Evolutionary conservation across 306 rosid genomes (phyloP).

Genomic region (Vigna unguiculata): DNA sequence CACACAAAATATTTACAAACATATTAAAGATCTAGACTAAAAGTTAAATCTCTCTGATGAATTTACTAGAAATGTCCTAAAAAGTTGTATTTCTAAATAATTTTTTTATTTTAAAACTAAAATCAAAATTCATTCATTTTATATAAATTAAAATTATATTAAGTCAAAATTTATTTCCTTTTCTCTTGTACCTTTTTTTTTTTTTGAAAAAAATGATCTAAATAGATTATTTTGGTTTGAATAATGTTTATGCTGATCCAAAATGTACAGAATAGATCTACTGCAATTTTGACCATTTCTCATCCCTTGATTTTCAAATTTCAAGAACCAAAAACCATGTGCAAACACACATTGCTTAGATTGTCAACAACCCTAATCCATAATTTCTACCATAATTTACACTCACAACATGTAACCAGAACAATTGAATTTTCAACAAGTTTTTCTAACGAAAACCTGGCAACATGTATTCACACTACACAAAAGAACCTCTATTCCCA

Average conservation of each 20-base stretch:
- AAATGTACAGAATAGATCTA: neutral
- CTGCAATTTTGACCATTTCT: neutral
- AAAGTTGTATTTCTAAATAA: no score
- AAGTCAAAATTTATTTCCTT: no score
- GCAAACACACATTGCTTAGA: slow-evolving; percentile 13
- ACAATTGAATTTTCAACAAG: slow-evolving; percentile 18
- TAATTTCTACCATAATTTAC: slow-evolving; percentile 35
- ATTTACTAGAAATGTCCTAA: no score
- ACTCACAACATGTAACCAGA: slow-evolving; percentile 34
- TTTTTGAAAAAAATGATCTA: no score
- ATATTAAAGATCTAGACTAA: no score
- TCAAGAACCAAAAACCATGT: neutral
- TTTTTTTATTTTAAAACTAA: no score
- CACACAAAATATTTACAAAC: no score
- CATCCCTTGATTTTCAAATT: neutral
- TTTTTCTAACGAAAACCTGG: neutral
- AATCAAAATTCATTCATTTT: no score
- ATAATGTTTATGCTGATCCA: neutral
- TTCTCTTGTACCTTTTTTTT: no score
- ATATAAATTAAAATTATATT: no score
- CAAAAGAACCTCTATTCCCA: slow-evolving; percentile 37
- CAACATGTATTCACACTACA: slow-evolving; percentile 36
- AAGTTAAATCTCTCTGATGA: no score
- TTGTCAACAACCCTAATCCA: neutral
- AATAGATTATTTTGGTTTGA: no score